These are phyloP conservation scores for Cantharellus anzutake DNA, from an alignment of 768 basidiomycete genomes.

Conservation along the genomic window DNA sequence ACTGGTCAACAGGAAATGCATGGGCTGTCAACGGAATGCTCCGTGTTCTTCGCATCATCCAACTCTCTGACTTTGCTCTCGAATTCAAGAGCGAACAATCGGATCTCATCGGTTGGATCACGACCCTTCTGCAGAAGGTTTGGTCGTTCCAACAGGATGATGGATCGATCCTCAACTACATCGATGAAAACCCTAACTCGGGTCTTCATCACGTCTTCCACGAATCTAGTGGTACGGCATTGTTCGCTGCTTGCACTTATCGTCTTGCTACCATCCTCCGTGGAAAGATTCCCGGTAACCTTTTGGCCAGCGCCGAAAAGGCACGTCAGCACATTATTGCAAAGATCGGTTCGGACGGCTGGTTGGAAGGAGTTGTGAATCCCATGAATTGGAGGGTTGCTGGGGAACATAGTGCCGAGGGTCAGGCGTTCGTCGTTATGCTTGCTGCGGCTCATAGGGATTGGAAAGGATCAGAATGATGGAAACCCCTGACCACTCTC, in stretches of 20 bases:
- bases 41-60: slow-evolving; percentile 59
- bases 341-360: slow-evolving; percentile 25
- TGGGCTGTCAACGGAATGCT: slow-evolving; percentile 85
- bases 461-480: too few species aligned
- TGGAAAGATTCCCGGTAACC: neutral
- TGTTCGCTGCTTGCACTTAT: slow-evolving; percentile 62
- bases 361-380: slow-evolving; percentile 58
- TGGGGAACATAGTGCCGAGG: slow-evolving; percentile 48
- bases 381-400: slow-evolving; percentile 33
- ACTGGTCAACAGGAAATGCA: slow-evolving; percentile 78
- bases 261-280: slow-evolving; percentile 28
- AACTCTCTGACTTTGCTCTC: slow-evolving; percentile 35
- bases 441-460: slow-evolving; percentile 61
- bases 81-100: slow-evolving; percentile 31
- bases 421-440: slow-evolving; percentile 58
- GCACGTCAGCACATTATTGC: neutral
- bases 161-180: slow-evolving; percentile 47
- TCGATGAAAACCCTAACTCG: slow-evolving; percentile 27
- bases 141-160: slow-evolving; percentile 26
- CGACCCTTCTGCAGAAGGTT: slow-evolving; percentile 39
- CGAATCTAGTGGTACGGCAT: slow-evolving; percentile 53
- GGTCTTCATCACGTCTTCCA: slow-evolving; percentile 24
- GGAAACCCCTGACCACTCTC: too few species aligned
- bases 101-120: slow-evolving; percentile 43
- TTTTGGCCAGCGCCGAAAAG: neutral